Conservation (phyloP, 768 basidiomycete genomes). For the Tylopilus cervinicoccineus region DNA sequence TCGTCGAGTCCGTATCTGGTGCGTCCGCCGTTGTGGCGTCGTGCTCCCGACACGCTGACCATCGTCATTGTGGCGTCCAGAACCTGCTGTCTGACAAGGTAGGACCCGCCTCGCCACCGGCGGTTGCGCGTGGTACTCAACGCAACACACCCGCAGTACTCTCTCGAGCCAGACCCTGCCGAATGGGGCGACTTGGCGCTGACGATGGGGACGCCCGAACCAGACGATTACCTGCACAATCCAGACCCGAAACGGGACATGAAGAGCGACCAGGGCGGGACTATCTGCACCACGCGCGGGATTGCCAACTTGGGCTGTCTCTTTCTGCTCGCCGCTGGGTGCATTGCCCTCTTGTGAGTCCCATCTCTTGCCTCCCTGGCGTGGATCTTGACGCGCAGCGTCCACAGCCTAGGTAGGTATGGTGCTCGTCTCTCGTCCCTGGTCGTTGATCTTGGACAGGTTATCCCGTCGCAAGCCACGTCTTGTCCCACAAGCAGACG, state of each 20-base stretch:
- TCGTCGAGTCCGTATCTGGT: slow-evolving; percentile 29
- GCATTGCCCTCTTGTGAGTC: slow-evolving; percentile 56
- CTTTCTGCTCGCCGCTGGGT: slow-evolving; percentile 45
- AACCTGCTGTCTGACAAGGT: slow-evolving; percentile 29
- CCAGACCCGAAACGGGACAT: slow-evolving; percentile 55
- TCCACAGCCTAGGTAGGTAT: slow-evolving; percentile 16
- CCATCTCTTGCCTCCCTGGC: background rate
- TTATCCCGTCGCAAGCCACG: slow-evolving; percentile 48
- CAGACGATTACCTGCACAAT: slow-evolving; percentile 62
- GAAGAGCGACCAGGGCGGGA: slow-evolving; percentile 52
- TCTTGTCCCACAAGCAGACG: slow-evolving; percentile 36
- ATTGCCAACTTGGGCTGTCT: slow-evolving; percentile 67
- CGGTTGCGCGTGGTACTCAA: background rate
- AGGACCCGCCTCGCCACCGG: background rate
- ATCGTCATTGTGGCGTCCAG: slow-evolving; percentile 9
- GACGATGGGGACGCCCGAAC: slow-evolving; percentile 43
- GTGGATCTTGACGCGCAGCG: background rate
- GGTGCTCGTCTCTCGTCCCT: background rate
- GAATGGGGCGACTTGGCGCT: slow-evolving; percentile 47
- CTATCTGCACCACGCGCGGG: slow-evolving; percentile 59
- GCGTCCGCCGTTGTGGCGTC: slow-evolving; percentile 1
- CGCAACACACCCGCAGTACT: slow-evolving; percentile 28
- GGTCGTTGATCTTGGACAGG: slow-evolving; percentile 23
- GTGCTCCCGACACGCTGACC: background rate
- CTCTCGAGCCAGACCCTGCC: slow-evolving; percentile 41